These are phyloP conservation scores for Trichophyton mentagrophytes DNA, from an alignment of 2,329 filamentous ascomycete genomes.

Conservation along the genomic window DNA sequence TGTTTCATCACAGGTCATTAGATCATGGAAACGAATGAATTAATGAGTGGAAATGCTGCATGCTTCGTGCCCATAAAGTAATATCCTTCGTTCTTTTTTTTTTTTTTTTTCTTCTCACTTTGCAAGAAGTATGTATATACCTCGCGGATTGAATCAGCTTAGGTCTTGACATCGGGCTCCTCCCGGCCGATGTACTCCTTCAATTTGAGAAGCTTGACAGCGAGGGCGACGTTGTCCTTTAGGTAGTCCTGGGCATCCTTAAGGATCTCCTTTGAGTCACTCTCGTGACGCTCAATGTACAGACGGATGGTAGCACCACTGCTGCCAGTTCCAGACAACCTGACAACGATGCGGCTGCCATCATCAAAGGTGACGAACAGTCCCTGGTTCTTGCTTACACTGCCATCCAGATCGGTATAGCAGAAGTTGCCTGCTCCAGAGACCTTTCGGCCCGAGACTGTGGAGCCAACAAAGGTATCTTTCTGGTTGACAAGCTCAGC, in stretches of 20 bases:
- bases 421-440: constrained; percentile 88
- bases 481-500: constrained; percentile 59
- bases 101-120: not conserved
- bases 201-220: constrained; percentile 75
- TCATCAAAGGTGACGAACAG: constrained; percentile 90
- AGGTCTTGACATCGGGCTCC: constrained; percentile 95
- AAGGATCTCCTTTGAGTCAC: constrained; percentile 62
- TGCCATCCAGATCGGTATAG: constrained; percentile 97
- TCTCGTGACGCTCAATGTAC: constrained; percentile 93
- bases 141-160: constrained; percentile 20
- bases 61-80: not conserved
- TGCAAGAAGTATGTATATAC: not conserved
- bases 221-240: constrained; percentile 74
- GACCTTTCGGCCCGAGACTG: constrained; percentile 70
- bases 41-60: not conserved
- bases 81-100: not conserved
- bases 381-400: constrained; percentile 88
- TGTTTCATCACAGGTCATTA: not conserved
- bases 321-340: constrained; percentile 86
- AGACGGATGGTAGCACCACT: constrained; percentile 92
- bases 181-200: constrained; percentile 86
- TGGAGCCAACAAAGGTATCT: constrained; percentile 69
- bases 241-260: constrained; percentile 88
- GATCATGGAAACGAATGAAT: not conserved
- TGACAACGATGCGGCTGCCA: constrained; percentile 86